Base-by-base conservation (phyloP, 352 stramenopile species). In the Globisporangium uncinulatum region DNA sequence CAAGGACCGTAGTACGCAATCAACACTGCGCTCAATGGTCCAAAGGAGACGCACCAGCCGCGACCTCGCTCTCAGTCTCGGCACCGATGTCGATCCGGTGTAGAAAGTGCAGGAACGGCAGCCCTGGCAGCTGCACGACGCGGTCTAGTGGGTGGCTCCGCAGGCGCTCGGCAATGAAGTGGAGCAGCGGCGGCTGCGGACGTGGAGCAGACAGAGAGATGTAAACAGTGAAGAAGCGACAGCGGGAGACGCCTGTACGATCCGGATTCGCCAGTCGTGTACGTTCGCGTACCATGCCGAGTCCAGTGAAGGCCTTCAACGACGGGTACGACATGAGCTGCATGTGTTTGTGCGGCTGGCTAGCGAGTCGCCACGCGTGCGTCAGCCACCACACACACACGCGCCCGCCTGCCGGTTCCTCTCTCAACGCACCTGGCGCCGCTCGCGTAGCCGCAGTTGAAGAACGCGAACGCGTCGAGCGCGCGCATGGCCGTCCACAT, bases 301-400 rank as follows among this genome's bases (percentile, higher is more conserved):
- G 63, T 4, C 69, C 70, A 6, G 74, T 87, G 59, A 85, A 85
- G 24, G 44, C 56, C 66, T 82, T 76, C 51, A 91, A 74, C 29
- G 79, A 91, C 48, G 75, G 64, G 64, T 88, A 90, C 59, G 83
- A 89, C 57, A 90, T 93, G 49, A 91, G 76, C 63, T 93, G 83
- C 80, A 93, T 90, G 71, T 93, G 83, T 56, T 93, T 93, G 67
- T 90, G 80, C n/a, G 83, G 81, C 63, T 93, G 83, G 54, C 81
- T 92, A 56, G 6, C 5, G 11, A 37, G 21, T 7, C 31, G 9
- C 21, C 0, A 24, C 5, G 21, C 15, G 21, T 32, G 10, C 21
- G 36, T 31, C 42, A 42, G 46, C 20, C 17, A 11, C 10, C 10
- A 36, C 14, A n/a, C 20, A 24, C 5, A 15, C 10, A 51, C 41